phyloP scores from a whole-genome alignment of 148 eudicot species.

The Polygonum aviculare region DNA sequence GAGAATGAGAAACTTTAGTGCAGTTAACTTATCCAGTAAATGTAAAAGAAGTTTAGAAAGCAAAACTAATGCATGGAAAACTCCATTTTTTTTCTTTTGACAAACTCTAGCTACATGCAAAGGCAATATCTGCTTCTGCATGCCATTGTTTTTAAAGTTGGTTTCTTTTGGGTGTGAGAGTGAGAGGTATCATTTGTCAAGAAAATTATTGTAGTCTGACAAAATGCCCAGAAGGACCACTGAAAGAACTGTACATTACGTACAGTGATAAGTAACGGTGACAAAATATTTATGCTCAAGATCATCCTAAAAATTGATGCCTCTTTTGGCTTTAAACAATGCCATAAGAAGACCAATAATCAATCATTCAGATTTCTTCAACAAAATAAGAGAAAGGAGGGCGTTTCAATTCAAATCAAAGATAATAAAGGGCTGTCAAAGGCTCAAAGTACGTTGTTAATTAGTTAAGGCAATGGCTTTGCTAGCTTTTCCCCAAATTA shows the following conservation, averaged over 20 bases:
- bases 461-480: background rate
- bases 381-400: background rate
- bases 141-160: background rate
- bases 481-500: background rate
- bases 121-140: background rate
- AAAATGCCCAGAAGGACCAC: conserved; percentile 7
- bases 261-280: background rate
- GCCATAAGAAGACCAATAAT: background rate
- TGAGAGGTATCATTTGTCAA: conserved; percentile 7
- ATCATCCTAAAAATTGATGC: conserved; percentile 7
- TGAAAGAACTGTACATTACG: background rate
- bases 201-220: conserved; percentile 1
- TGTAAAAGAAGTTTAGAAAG: background rate
- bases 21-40: background rate
- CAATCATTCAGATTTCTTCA: background rate
- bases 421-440: background rate
- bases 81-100: background rate
- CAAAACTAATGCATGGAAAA: background rate
- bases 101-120: background rate
- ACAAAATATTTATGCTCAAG: background rate
- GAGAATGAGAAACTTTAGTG: background rate
- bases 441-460: background rate
- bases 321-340: conserved; percentile 4
- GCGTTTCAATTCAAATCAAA: background rate
- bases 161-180: background rate